phyloP scores from a whole-genome alignment of 1,284 basidiomycete species.

The Neolentinus lepideus region DNA sequence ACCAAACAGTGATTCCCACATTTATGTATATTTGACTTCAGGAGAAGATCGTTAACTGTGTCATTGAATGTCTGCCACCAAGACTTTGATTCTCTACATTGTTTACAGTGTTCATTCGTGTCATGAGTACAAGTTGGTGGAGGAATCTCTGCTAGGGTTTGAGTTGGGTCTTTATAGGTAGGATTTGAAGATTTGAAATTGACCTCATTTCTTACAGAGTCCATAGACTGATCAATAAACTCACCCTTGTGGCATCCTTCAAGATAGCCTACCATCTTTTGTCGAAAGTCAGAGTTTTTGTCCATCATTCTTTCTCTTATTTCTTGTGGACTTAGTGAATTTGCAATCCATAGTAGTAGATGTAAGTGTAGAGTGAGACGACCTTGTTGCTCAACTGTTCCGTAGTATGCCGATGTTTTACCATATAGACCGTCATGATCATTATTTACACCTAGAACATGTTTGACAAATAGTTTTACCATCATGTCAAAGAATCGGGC shows the following conservation, averaged over 20 bases:
- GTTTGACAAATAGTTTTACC: slow-evolving; percentile 20
- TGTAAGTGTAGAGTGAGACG: slow-evolving; percentile 26
- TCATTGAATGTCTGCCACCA: background rate
- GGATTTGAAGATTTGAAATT: slow-evolving; percentile 3
- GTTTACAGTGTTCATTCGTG: slow-evolving; percentile 1
- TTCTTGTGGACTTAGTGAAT: slow-evolving; percentile 20
- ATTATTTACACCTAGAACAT: slow-evolving; percentile 20
- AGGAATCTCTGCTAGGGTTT: background rate
- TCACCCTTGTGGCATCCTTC: background rate
- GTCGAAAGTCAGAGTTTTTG: background rate
- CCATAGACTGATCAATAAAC: slow-evolving; percentile 3
- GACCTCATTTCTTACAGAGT: background rate
- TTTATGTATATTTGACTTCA: background rate
- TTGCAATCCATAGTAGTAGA: slow-evolving; percentile 23
- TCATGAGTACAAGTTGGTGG: background rate
- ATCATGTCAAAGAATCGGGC: slow-evolving; percentile 17
- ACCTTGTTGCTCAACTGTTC: slow-evolving; percentile 30
- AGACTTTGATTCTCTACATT: background rate
- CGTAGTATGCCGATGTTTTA: slow-evolving; percentile 24
- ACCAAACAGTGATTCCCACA: background rate
- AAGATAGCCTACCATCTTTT: background rate
- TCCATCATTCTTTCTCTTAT: slow-evolving; percentile 19
- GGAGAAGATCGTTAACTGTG: background rate
- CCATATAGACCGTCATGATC: slow-evolving; percentile 22
- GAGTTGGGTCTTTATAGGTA: background rate